Percentiles rank a stretch among this genome's conserved stretches.
phyloP scores from a whole-genome alignment of 805 yeast genomes.

The Lipomyces sp. region DNA sequence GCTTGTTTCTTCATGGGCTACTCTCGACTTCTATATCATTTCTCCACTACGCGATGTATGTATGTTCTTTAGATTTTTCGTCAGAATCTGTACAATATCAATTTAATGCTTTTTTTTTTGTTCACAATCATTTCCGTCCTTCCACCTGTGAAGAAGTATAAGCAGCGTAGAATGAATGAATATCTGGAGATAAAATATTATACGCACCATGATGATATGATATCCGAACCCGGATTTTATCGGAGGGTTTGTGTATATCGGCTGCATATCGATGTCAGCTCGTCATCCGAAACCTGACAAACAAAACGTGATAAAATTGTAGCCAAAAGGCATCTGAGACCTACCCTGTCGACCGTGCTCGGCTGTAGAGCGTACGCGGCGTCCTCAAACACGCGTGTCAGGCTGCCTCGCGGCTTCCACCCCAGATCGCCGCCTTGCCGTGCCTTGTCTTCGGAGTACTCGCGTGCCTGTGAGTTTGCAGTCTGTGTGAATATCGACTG shows the following conservation, averaged over 20 bases:
- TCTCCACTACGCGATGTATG: no score
- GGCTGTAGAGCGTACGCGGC: conserved; percentile 28
- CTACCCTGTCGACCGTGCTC: conserved; percentile 24
- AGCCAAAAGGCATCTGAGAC: not conserved
- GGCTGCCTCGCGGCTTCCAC: conserved; percentile 28
- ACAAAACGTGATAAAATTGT: not conserved
- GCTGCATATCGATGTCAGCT: conserved; percentile 4
- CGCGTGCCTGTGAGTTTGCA: conserved; percentile 22
- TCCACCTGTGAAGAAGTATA: not conserved
- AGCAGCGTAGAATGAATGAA: no score
- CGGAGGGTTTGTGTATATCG: conserved; percentile 24
- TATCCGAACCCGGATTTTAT: conserved; percentile 27
- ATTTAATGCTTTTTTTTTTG: no score
- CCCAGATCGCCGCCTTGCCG: conserved; percentile 31
- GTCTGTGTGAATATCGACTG: no score
- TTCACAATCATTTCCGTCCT: not conserved
- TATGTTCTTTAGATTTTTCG: no score
- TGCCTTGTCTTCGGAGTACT: conserved; percentile 29
- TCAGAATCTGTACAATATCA: no score
- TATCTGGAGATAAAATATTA: not conserved
- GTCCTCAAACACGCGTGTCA: conserved; percentile 28
- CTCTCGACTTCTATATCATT: no score
- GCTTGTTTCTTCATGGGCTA: no score
- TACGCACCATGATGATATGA: conserved; percentile 27
- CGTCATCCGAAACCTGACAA: not conserved